Percentiles rank a stretch among this genome's conserved stretches.
phyloP scores from a whole-genome alignment of 2,329 filamentous ascomycete genomes.

The Colletotrichum paranaense region DNA sequence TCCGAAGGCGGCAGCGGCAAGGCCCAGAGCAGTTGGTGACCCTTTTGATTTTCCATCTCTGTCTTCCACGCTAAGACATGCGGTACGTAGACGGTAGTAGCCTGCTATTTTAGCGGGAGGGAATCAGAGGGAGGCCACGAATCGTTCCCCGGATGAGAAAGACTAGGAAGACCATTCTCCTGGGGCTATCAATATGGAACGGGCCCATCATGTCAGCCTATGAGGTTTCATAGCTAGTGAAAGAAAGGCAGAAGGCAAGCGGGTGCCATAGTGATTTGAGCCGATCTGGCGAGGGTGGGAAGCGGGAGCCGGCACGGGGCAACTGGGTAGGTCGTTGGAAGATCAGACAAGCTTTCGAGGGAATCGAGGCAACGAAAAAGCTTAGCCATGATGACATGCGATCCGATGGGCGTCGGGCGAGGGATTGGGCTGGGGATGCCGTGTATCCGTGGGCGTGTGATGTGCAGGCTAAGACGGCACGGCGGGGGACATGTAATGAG shows the following conservation, averaged over 20 bases:
- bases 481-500: background rate
- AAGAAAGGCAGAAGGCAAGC: no score
- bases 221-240: no score
- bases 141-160: background rate
- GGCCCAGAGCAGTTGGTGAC: background rate
- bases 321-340: constrained; percentile 19
- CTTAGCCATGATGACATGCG: constrained; percentile 29
- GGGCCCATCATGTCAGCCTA: background rate
- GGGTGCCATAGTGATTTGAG: background rate
- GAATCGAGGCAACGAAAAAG: constrained; percentile 30
- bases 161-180: background rate
- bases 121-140: background rate
- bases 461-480: constrained; percentile 9
- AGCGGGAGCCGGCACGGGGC: constrained; percentile 10
- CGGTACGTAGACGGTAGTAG: background rate
- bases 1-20: constrained; percentile 6
- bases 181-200: background rate
- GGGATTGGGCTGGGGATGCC: background rate
- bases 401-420: constrained; percentile 11
- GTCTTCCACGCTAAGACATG: background rate
- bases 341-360: constrained; percentile 32
- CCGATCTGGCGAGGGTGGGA: constrained; percentile 1
- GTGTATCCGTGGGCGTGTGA: background rate
- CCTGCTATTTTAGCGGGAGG: background rate
- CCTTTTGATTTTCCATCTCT: background rate